phyloP scores from a whole-genome alignment of 106 monocot genomes.

The Dendrobium nobile region DNA sequence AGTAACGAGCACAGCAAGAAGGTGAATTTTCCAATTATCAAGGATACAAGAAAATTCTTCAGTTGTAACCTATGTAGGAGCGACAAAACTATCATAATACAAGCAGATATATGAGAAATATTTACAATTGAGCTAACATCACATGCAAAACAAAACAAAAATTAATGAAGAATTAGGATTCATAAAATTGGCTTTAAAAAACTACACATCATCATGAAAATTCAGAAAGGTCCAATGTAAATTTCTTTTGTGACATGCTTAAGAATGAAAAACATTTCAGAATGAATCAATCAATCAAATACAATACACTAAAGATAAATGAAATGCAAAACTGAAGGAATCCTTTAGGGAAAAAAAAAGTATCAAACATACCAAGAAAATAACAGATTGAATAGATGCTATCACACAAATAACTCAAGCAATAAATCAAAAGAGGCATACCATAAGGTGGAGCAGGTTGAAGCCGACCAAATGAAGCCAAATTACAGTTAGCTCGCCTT shows the following conservation, averaged over 20 bases:
- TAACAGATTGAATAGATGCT: background rate
- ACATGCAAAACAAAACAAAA: background rate
- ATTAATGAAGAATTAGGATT: background rate
- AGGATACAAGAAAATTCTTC: background rate
- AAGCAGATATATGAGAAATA: background rate
- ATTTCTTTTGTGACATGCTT: too few relatives aligned
- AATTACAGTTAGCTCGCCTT: conserved; percentile 55
- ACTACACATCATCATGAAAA: background rate
- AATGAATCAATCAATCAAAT: background rate
- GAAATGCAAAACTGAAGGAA: background rate
- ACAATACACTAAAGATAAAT: background rate
- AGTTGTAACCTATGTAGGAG: background rate
- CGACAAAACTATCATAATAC: background rate
- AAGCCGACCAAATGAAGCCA: conserved; percentile 53
- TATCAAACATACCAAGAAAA: background rate
- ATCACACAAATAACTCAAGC: background rate
- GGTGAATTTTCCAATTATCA: background rate
- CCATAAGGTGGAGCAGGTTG: conserved; percentile 28
- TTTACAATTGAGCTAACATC: background rate
- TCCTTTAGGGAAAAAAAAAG: background rate
- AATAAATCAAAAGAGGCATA: conserved; percentile 8
- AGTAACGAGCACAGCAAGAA: background rate
- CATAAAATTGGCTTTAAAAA: background rate
- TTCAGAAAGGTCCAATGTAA: background rate
- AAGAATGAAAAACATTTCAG: too few relatives aligned